Base-by-base conservation (phyloP, 257 asterid genomes). In the Gynochthodes officinalis region DNA sequence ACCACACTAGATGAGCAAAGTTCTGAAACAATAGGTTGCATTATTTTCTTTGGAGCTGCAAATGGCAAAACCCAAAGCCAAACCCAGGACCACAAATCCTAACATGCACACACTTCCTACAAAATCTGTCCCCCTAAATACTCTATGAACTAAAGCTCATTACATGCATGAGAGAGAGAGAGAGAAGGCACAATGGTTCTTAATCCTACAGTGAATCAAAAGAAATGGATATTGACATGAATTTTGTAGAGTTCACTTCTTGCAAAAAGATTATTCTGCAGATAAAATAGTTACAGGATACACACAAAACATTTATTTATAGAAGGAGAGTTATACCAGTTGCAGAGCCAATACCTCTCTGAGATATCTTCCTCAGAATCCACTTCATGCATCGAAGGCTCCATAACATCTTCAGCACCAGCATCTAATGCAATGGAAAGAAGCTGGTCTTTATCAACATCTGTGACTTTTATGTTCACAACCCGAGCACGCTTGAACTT, bases 391-490 rank as follows among this genome's bases (percentile, higher is more conserved):
- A 46, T 35, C 0, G 87, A 88, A 70, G 96, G 98, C 75, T 91
- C 98, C 32, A 91, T 83, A 58, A 93, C 82, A 67, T 93, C 96
- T 62, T 91, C 98, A 39, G 97, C 97, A 62, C 97, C 95, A 78
- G 96, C 87, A 82, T 93, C 98, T 61, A 93, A 83, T 40, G 98
- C 98, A 81, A 88, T 74, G 27, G 89, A 77, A 66, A 93, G 86
- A 80, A 91, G 90, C 73, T 81, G 83, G 70, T 91, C 96, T 71
- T 80, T 90, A 71, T 86, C 96, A 37, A 77, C 85, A 79, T 88
- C 93, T 19, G 85, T 61, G 70, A 80, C 86, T 84, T 91, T 88
- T 64, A 93, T 76, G 75, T 81, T 88, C 58, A 79, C 94, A 77
- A 89, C 97, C 37, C 96, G 87, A 62, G 88, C 95, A 50, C 96